A percentile compares a stretch with the other conserved stretches of the same genome.
These are phyloP conservation scores for Marasmius fiardii DNA, from an alignment of 1,284 basidiomycete genomes.

Conservation along the genomic window DNA sequence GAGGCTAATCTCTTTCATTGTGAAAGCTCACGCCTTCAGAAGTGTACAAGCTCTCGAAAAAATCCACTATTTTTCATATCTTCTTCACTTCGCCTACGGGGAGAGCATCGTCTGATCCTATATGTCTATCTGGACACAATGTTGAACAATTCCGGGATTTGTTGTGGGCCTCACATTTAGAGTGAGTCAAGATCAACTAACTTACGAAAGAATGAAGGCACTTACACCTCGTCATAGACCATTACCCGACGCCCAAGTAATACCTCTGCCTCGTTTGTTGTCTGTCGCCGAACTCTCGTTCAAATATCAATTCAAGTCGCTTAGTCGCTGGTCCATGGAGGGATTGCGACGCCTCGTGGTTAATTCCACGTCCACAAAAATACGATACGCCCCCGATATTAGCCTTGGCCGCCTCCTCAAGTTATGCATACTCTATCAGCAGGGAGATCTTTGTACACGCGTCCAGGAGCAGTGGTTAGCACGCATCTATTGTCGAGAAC, in stretches of 20 bases:
- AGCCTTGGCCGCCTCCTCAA: not conserved
- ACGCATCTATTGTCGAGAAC: conserved; percentile 8
- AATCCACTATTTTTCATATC: not conserved
- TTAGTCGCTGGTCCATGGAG: conserved; percentile 4
- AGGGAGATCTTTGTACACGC: not conserved
- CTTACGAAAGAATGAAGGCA: not conserved
- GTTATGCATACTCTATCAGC: not conserved
- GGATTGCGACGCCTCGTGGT: not conserved
- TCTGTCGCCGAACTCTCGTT: conserved; percentile 8
- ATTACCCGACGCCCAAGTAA: conserved; percentile 1
- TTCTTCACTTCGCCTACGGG: not conserved
- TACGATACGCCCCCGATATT: conserved; percentile 1
- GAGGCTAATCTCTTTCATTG: not conserved
- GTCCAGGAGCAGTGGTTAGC: not conserved
- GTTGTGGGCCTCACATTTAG: not conserved
- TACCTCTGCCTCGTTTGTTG: conserved; percentile 4
- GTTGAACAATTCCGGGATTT: conserved; percentile 6
- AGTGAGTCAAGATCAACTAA: not conserved
- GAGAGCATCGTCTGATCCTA: not conserved
- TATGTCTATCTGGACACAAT: conserved; percentile 4
- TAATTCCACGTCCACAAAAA: not conserved
- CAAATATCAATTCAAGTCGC: not conserved
- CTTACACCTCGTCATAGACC: conserved; percentile 1
- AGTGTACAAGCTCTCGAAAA: not conserved
- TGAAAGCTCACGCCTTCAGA: not conserved